Evolutionary conservation across 495 filamentous ascomycete genomes (phyloP).

Genomic region (Talaromyces trachyspermus): DNA sequence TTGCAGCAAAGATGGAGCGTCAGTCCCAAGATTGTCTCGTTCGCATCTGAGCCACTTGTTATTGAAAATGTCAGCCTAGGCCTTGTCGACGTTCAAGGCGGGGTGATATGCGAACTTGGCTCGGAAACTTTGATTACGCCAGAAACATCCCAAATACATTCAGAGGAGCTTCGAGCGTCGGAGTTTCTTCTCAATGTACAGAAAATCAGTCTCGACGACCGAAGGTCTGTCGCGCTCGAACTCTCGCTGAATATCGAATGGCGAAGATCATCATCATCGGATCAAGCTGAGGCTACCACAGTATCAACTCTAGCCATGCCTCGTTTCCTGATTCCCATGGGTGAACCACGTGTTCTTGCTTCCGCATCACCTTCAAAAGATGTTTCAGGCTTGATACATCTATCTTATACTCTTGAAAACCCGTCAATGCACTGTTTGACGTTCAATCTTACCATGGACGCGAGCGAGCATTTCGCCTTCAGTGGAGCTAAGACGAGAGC

Average conservation of each 20-base stretch:
- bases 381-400: constrained; percentile 38
- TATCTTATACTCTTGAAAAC: constrained; percentile 80
- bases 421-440: constrained; percentile 89
- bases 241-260: constrained; percentile 71
- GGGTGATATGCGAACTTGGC: constrained; percentile 38
- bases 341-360: constrained; percentile 83
- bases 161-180: constrained; percentile 58
- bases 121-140: constrained; percentile 29
- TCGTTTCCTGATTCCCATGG: constrained; percentile 66
- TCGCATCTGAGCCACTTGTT: constrained; percentile 61
- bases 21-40: constrained; percentile 63
- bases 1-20: constrained; percentile 75
- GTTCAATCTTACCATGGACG: constrained; percentile 87
- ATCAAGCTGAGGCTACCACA: constrained; percentile 14
- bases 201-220: constrained; percentile 72
- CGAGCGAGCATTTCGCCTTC: constrained; percentile 87
- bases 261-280: constrained; percentile 43
- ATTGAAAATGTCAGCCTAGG: constrained; percentile 57
- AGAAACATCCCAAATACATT: constrained; percentile 36
- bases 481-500: constrained; percentile 75
- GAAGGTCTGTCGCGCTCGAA: constrained; percentile 61
- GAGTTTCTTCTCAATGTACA: constrained; percentile 66
- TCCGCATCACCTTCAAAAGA: constrained; percentile 41
- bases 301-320: constrained; percentile 62
- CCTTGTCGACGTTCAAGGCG: constrained; percentile 48